phyloP scores from a whole-genome alignment of 441 rosid genomes.

The Rhodomyrtus psidioides region DNA sequence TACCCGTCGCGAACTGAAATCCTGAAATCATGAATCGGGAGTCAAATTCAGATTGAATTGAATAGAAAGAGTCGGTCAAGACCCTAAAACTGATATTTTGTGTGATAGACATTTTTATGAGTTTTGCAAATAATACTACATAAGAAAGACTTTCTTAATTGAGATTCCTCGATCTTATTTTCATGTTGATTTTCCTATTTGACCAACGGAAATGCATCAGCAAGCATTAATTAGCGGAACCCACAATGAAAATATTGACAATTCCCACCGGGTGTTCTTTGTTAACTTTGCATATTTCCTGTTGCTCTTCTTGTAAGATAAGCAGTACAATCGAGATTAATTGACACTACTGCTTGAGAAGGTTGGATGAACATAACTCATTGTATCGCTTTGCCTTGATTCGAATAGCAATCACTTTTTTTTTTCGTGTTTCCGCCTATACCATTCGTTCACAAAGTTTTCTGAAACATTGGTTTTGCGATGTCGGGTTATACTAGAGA shows the following conservation, averaged over 20 bases:
- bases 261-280: not conserved
- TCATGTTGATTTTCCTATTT: not conserved
- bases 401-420: not conserved
- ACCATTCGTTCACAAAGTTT: not conserved
- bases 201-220: not conserved
- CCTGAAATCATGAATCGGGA: no score
- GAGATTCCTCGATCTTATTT: not conserved
- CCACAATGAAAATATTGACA: not conserved
- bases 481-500: not conserved
- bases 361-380: not conserved
- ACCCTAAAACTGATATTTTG: no score
- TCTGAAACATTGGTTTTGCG: fast-evolving
- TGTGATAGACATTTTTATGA: no score
- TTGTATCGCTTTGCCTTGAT: fast-evolving
- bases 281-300: not conserved
- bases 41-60: no score
- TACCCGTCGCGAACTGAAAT: no score
- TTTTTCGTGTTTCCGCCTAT: not conserved
- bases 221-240: not conserved
- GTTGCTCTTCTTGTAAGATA: not conserved
- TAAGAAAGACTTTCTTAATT: no score
- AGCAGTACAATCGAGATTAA: not conserved
- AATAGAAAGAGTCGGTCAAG: no score
- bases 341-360: not conserved
- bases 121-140: no score